Evolutionary conservation across 352 stramenopile genomes (phyloP), one percentile per base, ranked within the genome.

Genomic region (Phytopythium helicoides): DNA sequence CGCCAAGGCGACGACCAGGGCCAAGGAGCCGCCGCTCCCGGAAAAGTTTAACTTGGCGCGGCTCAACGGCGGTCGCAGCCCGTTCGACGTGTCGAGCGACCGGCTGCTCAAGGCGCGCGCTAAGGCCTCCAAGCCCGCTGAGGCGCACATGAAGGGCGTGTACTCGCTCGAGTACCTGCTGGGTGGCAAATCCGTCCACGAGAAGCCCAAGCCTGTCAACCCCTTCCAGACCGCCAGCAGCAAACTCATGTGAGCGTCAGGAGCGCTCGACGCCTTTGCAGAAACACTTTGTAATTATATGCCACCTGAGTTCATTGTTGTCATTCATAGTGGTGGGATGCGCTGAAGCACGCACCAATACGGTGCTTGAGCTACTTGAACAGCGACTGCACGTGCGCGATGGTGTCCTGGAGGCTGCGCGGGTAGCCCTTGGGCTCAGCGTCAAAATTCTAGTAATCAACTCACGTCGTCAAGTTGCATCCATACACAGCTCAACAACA

Each of bases 131-230:
- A 35, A 35, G 14, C 53, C 56, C 16, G 56, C 62, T 7, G 56
- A 73, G 45, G 57, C 73, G 19, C 47, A 71, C 26, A 64, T 85
- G 38, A 70, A 72, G 33, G 71, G 84, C 47, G 64, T 86, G 35
- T 88, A 88, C 59, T 90, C 80, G 35, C 68, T 88, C 35, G 64
- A 80, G 48, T 87, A 90, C 52, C 65, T 90, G 35, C 63, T 81
- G 11, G 72, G 72, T 50, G 60, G 60, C 14, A 61, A 73, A 40
- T 28, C 64, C 15, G 40, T 38, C 31, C 47, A 66, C 38, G 68
- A 54, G 22, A 44, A 18, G 8, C 18, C 44, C 16, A 48, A 66
- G 50, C 62, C 66, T 44, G 73, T 64, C 51, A 85, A 76, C 57
- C 76, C 80, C 9, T 90, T 87, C 47, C 36, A 90, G 28, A 75